A percentile compares a stretch with the other conserved stretches of the same genome.
These are phyloP conservation scores for Coccomyxa subellipsoidea DNA, from an alignment of 163 green algal genomes.

Conservation along the genomic window DNA sequence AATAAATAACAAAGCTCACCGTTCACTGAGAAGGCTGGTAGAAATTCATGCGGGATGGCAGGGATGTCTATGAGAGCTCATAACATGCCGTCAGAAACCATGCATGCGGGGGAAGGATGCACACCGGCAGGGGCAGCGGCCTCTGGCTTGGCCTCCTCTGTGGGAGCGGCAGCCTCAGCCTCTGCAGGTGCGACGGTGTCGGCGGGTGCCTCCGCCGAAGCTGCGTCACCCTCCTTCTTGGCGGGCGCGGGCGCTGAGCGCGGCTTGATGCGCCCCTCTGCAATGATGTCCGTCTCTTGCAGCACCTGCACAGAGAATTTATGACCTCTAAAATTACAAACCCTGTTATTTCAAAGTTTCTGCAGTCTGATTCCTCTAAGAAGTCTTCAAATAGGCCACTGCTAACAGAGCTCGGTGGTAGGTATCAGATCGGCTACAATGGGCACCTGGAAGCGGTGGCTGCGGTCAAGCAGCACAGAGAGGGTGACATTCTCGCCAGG, in stretches of 20 bases:
- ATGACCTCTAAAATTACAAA: no score
- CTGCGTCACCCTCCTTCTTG: not conserved
- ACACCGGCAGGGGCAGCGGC: not conserved
- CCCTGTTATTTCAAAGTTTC: no score
- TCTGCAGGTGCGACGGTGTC: not conserved
- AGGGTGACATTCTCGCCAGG: not conserved
- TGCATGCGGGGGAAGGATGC: not conserved
- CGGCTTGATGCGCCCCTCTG: slow-evolving; percentile 5
- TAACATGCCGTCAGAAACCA: no score
- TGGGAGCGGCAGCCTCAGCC: not conserved
- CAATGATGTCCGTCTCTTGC: slow-evolving; percentile 8
- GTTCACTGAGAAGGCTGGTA: not conserved
- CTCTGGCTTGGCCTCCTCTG: not conserved
- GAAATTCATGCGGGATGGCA: no score
- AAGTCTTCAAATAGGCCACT: no score
- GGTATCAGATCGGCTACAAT: not conserved
- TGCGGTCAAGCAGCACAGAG: slow-evolving; percentile 2
- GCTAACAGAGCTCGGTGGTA: not conserved
- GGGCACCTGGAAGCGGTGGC: slow-evolving; percentile 15
- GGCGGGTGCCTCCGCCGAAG: not conserved
- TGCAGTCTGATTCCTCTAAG: no score
- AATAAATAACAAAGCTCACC: not conserved
- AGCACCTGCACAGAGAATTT: not conserved
- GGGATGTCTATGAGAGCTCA: no score
- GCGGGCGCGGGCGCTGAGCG: not conserved